phyloP scores from a whole-genome alignment of 2,329 filamentous ascomycete species.

The Alternaria sp. region DNA sequence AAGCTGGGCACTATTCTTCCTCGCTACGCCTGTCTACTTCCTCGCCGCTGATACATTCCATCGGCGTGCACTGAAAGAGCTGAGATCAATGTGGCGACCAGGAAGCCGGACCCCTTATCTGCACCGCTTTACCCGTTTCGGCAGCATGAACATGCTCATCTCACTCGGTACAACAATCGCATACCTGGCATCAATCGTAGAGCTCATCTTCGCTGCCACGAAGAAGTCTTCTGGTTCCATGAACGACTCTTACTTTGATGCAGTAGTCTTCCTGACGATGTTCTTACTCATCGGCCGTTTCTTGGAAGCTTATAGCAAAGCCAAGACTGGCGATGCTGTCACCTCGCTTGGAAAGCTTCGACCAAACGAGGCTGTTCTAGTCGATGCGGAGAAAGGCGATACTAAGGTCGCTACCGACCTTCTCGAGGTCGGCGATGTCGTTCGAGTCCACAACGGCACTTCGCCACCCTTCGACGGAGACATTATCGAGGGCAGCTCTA shows the following conservation, averaged over 20 bases:
- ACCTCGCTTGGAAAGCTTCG: constrained; percentile 78
- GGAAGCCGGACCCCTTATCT: constrained; percentile 75
- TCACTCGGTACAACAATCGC: constrained; percentile 87
- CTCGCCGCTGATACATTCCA: constrained; percentile 88
- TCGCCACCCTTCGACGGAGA: constrained; percentile 85
- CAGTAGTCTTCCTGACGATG: constrained; percentile 88
- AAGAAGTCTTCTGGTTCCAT: constrained; percentile 43
- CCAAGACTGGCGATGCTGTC: constrained; percentile 86
- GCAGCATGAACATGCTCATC: constrained; percentile 95
- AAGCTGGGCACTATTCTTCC: constrained; percentile 79
- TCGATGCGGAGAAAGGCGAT: constrained; percentile 55
- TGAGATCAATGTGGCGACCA: constrained; percentile 76
- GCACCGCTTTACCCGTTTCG: constrained; percentile 86
- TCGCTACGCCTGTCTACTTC: constrained; percentile 87
- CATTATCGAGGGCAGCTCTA: constrained; percentile 62
- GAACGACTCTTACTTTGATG: constrained; percentile 76
- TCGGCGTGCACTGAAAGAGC: constrained; percentile 75
- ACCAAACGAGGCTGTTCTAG: constrained; percentile 75
- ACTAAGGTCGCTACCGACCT: constrained; percentile 67
- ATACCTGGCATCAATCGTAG: constrained; percentile 80
- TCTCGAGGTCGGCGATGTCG: constrained; percentile 61
- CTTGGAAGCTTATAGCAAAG: constrained; percentile 89
- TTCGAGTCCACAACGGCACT: constrained; percentile 77
- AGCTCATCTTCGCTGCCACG: constrained; percentile 68
- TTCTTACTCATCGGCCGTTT: constrained; percentile 79